Evolutionary conservation across 1,284 basidiomycete genomes (phyloP), one percentile per base, ranked within the genome.

Genomic region (Fomitiporia mediterranea): DNA sequence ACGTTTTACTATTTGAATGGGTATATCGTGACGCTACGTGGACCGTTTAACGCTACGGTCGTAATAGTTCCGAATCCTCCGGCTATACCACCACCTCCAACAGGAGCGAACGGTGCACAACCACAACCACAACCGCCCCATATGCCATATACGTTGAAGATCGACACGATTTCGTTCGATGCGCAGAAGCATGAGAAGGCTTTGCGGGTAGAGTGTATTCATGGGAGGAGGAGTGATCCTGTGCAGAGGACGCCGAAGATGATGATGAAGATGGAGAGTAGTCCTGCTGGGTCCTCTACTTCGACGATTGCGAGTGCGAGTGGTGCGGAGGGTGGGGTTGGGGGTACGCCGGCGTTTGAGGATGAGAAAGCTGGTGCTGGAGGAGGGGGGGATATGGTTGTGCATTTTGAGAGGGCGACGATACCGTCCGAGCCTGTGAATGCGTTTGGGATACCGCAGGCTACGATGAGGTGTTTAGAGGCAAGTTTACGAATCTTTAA

Each of bases 401-500:
- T 81, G 38, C 61, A 76, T 44, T 80, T 86, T 51, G 80, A 82
- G n/a, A 72, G 72, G 37, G 83, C 78, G 23, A 73, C 73, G 25
- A 78, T 89, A 61, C 89, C 89, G 13, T 78, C 79, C 6, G 88
- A 89, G 65, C 89, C 89, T 4, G 85, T 91, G 53, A 91, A 90
- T 64, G 85, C 85, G 30, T 91, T 91, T 69, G 88, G 88, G 2
- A 88, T 91, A 53, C 88, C 88, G 2, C 88, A 91, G 66, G 86
- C 87, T 2, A 89, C 88, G 17, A 90, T 91, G 89, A 76, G 88
- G 58, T 89, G 88, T 75, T 72, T 91, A 30, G 88, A 91, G 78
- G 85, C 89, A 53, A 53, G 70, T 66, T 43, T 51, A 66, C 61
- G 35, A 40, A 23, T 27, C 51, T 50, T 25, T 54, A 23, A 17